A percentile compares a stretch with the other conserved stretches of the same genome.
Evolutionary conservation across 2,329 filamentous ascomycete genomes (phyloP).

Genomic region (Triangularia verruculosa): DNA sequence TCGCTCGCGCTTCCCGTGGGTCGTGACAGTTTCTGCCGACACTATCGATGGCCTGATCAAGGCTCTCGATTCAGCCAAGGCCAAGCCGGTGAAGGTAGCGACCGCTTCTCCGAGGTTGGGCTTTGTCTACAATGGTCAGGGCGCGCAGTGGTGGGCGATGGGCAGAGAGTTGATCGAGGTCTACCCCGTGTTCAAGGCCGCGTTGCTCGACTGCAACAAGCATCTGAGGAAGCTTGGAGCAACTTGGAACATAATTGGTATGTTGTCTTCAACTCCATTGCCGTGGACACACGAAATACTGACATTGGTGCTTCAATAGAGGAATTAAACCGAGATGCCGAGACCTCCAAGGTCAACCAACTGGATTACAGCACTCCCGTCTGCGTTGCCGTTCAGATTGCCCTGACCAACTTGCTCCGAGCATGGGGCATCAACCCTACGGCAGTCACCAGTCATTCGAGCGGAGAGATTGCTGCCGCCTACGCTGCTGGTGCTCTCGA

Average conservation of each 20-base stretch:
- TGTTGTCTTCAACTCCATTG: background rate
- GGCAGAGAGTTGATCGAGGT: slow-evolving; percentile 31
- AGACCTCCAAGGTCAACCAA: slow-evolving; percentile 21
- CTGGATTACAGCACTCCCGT: slow-evolving; percentile 25
- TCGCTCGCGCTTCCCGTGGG: slow-evolving; percentile 30
- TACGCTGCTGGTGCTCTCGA: slow-evolving; percentile 36
- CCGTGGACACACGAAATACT: background rate
- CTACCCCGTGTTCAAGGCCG: slow-evolving; percentile 24
- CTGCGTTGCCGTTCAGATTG: slow-evolving; percentile 42
- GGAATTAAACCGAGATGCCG: slow-evolving; percentile 21
- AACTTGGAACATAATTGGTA: slow-evolving; percentile 25
- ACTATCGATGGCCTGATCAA: slow-evolving; percentile 20
- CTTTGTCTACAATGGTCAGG: slow-evolving; percentile 37
- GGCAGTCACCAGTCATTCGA: slow-evolving; percentile 34
- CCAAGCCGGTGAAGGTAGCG: slow-evolving; percentile 24
- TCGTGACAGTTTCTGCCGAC: slow-evolving; percentile 14
- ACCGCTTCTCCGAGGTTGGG: slow-evolving; percentile 27
- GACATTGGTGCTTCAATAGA: slow-evolving; percentile 10
- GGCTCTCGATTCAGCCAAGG: slow-evolving; percentile 27
- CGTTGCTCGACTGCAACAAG: slow-evolving; percentile 20
- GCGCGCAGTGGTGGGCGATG: slow-evolving; percentile 37
- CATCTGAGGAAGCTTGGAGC: slow-evolving; percentile 23
- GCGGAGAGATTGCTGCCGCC: slow-evolving; percentile 41
- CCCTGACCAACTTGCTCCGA: slow-evolving; percentile 37
- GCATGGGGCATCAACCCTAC: slow-evolving; percentile 30